Conservation (phyloP, 192 early-diverging fungal species). For the Cladochytrium replicatum region DNA sequence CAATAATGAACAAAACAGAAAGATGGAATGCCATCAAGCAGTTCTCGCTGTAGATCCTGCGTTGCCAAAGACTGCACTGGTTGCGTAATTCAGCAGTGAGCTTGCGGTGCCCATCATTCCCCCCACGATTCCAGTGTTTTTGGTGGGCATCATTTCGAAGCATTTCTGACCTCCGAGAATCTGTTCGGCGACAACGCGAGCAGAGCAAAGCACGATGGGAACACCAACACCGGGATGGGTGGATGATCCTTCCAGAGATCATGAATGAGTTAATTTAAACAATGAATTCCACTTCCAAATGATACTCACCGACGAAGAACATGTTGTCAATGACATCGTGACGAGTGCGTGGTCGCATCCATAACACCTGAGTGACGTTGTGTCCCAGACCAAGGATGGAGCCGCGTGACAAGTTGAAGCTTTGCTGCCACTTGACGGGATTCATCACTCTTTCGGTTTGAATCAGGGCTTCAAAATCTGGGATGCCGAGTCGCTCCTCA, state of each 20-base stretch:
- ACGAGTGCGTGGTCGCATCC: conserved; percentile 38
- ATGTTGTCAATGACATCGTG: conserved; percentile 39
- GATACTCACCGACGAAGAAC: conserved; percentile 43
- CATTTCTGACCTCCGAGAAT: conserved; percentile 9
- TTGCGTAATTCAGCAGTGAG: too few relatives aligned
- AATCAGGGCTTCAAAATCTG: conserved; percentile 29
- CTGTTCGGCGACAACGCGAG: conserved; percentile 35
- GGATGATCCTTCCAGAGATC: conserved; percentile 25
- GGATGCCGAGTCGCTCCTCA: conserved; percentile 21
- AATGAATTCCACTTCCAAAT: not conserved
- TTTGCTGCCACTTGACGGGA: conserved; percentile 38
- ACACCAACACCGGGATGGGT: conserved; percentile 55
- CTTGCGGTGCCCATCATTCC: too few relatives aligned
- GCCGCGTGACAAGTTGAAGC: conserved; percentile 45
- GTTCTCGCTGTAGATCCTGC: too few relatives aligned
- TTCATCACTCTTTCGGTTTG: conserved; percentile 37
- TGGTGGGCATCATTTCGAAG: too few relatives aligned
- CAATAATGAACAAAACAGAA: too few relatives aligned
- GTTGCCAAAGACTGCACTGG: too few relatives aligned
- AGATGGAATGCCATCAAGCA: too few relatives aligned
- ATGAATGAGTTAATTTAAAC: conserved; percentile 5
- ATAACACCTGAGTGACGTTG: conserved; percentile 39
- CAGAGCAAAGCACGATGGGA: conserved; percentile 45
- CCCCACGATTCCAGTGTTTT: too few relatives aligned
- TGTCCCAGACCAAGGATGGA: conserved; percentile 47